Conservation (phyloP, 2,329 filamentous ascomycete species). For the Beauveria caledonica region DNA sequence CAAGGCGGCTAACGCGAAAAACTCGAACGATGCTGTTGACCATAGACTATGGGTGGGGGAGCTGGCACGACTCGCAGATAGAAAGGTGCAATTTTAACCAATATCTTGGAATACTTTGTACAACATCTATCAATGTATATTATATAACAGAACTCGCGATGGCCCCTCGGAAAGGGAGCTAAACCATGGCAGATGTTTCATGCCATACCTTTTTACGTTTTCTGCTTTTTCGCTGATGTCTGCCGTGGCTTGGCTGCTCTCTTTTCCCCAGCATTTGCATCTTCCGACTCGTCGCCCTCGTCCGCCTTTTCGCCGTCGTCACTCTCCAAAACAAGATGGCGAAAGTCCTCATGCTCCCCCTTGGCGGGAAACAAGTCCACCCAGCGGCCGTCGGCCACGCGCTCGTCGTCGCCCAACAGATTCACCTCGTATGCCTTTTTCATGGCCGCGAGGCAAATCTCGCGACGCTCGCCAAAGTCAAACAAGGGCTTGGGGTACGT, state of each 20-base stretch:
- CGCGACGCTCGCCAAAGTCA: constrained; percentile 57
- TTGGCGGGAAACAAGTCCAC: constrained; percentile 35
- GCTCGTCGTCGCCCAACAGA: constrained; percentile 54
- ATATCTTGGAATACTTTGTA: constrained; percentile 13
- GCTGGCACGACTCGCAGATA: constrained; percentile 25
- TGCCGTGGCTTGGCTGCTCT: constrained; percentile 14
- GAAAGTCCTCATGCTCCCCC: constrained; percentile 31
- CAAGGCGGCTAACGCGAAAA: constrained; percentile 14
- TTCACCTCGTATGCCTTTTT: constrained; percentile 61
- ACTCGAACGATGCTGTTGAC: constrained; percentile 15
- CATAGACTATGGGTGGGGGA: constrained; percentile 25
- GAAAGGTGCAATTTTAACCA: constrained; percentile 16
- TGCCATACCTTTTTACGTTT: constrained; percentile 20
- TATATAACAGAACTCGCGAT: neutral
- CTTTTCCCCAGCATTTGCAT: constrained; percentile 16
- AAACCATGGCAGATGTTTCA: neutral
- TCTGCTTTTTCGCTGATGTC: constrained; percentile 10
- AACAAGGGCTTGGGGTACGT: constrained; percentile 71
- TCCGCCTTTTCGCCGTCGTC: constrained; percentile 27
- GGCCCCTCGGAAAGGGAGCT: neutral
- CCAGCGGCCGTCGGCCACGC: constrained; percentile 54
- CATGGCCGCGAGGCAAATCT: constrained; percentile 57
- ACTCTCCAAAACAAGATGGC: constrained; percentile 23
- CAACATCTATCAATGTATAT: constrained; percentile 16
- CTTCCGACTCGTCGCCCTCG: constrained; percentile 18